A percentile compares a stretch with the other conserved stretches of the same genome.
phyloP scores from a whole-genome alignment of 306 rosid genomes.

The Medicago lupulina region DNA sequence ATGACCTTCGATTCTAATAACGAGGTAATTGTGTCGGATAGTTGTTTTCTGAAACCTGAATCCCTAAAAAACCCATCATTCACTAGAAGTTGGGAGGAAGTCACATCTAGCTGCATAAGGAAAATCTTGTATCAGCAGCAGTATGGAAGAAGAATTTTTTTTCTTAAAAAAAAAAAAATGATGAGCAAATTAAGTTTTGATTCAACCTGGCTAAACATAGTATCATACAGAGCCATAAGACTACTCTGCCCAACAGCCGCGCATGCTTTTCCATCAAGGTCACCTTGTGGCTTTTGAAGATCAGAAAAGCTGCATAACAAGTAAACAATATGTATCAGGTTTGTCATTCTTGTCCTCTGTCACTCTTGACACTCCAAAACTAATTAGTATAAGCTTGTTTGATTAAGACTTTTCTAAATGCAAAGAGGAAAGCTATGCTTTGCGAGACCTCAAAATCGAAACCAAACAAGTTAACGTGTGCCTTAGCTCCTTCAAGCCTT shows the following conservation, averaged over 20 bases:
- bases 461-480: background rate
- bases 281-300: constrained; percentile 80
- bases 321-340: constrained; percentile 25
- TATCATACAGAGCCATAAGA: constrained; percentile 98
- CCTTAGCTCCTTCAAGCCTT: constrained; percentile 29
- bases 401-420: background rate
- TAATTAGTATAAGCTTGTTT: background rate
- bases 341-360: constrained; percentile 12
- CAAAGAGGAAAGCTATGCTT: background rate
- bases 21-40: constrained; percentile 76
- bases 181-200: constrained; percentile 6
- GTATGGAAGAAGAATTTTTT: constrained; percentile 8
- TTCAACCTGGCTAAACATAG: constrained; percentile 94
- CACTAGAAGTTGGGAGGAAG: constrained; percentile 98
- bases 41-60: constrained; percentile 76
- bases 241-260: constrained; percentile 98
- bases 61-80: constrained; percentile 81
- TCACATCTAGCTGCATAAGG: constrained; percentile 86
- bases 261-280: constrained; percentile 92
- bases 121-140: constrained; percentile 47
- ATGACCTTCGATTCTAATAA: constrained; percentile 71
- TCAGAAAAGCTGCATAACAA: constrained; percentile 81
- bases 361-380: background rate
- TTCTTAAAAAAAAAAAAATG: background rate
- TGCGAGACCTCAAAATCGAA: background rate